These are phyloP conservation scores for Whalleya microplaca DNA, from an alignment of 2,329 filamentous ascomycete genomes.

Conservation along the genomic window DNA sequence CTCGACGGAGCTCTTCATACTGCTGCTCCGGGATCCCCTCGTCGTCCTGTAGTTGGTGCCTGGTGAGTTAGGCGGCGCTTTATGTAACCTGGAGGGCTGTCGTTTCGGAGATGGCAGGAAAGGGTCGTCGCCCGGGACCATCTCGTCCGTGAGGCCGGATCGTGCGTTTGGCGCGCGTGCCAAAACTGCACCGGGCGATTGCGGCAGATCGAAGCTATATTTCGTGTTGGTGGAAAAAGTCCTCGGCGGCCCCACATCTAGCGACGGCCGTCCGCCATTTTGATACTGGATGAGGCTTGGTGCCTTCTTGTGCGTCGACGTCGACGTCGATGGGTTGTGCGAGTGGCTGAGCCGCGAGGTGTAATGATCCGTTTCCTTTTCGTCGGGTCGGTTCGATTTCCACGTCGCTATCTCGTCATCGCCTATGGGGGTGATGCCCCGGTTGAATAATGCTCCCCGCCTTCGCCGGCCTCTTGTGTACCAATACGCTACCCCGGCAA, in stretches of 20 bases:
- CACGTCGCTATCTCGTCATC: constrained; percentile 70
- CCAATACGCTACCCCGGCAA: constrained; percentile 42
- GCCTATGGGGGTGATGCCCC: constrained; percentile 64
- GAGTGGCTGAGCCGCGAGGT: constrained; percentile 33
- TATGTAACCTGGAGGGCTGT: constrained; percentile 57
- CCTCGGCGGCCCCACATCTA: constrained; percentile 38
- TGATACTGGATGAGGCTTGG: constrained; percentile 60
- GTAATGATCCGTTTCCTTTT: constrained; percentile 35
- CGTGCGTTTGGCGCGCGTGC: constrained; percentile 66
- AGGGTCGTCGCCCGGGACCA: constrained; percentile 62
- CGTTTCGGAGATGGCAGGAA: constrained; percentile 59
- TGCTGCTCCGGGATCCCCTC: constrained; percentile 52
- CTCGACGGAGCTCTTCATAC: constrained; percentile 47
- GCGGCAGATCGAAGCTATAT: constrained; percentile 48
- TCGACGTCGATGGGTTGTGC: constrained; percentile 43
- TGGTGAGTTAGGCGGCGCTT: constrained; percentile 44
- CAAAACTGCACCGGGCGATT: constrained; percentile 52
- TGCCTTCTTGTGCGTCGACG: constrained; percentile 46
- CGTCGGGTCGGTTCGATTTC: constrained; percentile 48
- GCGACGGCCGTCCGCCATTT: constrained; percentile 36
- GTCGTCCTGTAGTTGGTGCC: constrained; percentile 38
- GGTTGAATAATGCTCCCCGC: constrained; percentile 49
- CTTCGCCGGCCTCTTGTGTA: constrained; percentile 46
- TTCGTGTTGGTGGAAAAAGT: constrained; percentile 43
- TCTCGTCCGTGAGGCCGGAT: constrained; percentile 64